Conservation (phyloP, 495 filamentous ascomycete species). For the Parathielavia appendiculata region DNA sequence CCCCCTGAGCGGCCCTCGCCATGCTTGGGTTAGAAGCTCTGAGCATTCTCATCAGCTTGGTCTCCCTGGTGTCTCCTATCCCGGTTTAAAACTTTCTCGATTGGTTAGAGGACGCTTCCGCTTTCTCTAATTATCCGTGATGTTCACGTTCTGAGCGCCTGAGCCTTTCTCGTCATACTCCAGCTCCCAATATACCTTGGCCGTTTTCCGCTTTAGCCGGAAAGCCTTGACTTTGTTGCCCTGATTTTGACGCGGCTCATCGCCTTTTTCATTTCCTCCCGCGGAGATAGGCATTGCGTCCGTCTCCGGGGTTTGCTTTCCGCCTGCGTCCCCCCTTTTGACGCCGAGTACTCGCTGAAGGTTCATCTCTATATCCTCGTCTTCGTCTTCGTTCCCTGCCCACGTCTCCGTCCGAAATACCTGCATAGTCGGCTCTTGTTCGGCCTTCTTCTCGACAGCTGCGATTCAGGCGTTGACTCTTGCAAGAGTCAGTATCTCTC, state of each 20-base stretch:
- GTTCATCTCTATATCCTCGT: not conserved
- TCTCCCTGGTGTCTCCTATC: not conserved
- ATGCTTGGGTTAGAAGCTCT: not conserved
- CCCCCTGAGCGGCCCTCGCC: slow-evolving; percentile 4
- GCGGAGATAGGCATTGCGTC: not conserved
- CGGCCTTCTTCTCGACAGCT: not conserved
- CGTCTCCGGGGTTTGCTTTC: not conserved
- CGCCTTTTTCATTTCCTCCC: not conserved
- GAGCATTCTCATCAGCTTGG: not conserved
- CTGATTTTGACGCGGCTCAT: not conserved
- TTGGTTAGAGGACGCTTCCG: not conserved
- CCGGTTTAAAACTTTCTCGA: no score
- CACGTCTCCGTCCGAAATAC: not conserved
- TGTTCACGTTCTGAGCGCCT: not conserved
- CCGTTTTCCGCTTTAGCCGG: not conserved
- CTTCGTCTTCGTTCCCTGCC: not conserved
- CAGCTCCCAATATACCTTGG: slow-evolving; percentile 6
- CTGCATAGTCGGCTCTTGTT: no score
- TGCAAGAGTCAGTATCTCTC: not conserved
- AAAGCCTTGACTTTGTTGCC: not conserved
- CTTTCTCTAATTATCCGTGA: not conserved
- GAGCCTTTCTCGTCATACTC: slow-evolving; percentile 2
- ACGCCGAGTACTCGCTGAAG: not conserved
- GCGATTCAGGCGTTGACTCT: not conserved
- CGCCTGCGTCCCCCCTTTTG: not conserved